A percentile compares a stretch with the other conserved stretches of the same genome.
These are phyloP conservation scores for Linnemannia schmuckeri DNA, from an alignment of 192 early-diverging fungal genomes.

Conservation along the genomic window DNA sequence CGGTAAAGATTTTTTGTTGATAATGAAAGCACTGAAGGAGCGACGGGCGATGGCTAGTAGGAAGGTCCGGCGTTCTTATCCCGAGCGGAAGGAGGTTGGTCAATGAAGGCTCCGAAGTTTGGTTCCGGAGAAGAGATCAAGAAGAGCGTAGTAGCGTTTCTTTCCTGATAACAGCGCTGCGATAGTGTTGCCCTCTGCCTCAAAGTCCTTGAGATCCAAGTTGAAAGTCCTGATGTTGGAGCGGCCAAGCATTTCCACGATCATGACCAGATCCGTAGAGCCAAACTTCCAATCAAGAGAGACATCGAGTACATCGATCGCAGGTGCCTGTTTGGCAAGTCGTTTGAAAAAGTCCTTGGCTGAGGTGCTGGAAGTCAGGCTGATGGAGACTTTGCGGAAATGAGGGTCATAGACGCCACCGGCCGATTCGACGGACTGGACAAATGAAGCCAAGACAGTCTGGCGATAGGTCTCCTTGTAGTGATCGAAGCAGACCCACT, in stretches of 20 bases:
- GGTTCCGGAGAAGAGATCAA: not conserved
- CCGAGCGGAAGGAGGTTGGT: not conserved
- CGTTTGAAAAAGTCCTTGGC: constrained; percentile 19
- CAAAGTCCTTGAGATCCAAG: constrained; percentile 10
- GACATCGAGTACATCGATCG: constrained; percentile 8
- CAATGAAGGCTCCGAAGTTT: not conserved
- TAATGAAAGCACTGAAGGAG: not conserved
- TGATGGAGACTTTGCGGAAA: constrained; percentile 1
- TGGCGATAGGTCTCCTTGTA: constrained; percentile 12
- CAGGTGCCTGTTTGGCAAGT: not conserved
- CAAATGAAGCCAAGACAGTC: not conserved
- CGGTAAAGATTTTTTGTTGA: not conserved
- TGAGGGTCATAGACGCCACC: not conserved
- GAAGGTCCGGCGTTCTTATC: not conserved
- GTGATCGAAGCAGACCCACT: constrained; percentile 49
- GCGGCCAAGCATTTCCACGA: not conserved
- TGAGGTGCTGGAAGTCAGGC: not conserved
- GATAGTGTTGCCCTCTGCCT: not conserved
- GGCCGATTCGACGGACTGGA: not conserved
- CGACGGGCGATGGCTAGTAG: not conserved
- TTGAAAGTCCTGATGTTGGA: constrained; percentile 4
- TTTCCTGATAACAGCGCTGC: constrained; percentile 3
- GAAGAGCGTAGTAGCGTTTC: not conserved
- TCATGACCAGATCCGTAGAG: constrained; percentile 3
- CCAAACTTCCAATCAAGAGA: not conserved